A percentile compares a stretch with the other conserved stretches of the same genome.
These are phyloP conservation scores for Pseudocercospora crystallina DNA, from an alignment of 2,329 filamentous ascomycete species.

Conservation along the genomic window DNA sequence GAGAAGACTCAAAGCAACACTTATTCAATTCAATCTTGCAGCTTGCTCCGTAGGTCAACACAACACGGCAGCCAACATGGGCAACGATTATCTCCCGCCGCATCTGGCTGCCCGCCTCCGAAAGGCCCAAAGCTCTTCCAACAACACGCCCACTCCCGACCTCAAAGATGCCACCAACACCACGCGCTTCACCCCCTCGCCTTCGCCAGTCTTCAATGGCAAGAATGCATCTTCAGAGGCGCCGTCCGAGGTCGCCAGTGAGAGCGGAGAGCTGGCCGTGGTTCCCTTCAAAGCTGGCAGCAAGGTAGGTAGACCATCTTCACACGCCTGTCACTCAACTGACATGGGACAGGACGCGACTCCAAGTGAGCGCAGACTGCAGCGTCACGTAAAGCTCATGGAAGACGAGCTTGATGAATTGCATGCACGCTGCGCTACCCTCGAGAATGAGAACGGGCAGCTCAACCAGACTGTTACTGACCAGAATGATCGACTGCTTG, in stretches of 20 bases:
- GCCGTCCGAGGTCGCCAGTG: background rate
- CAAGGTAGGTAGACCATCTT: background rate
- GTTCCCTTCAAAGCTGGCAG: background rate
- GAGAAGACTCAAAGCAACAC: no score
- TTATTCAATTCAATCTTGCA: no score
- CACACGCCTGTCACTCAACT: background rate
- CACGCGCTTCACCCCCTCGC: background rate
- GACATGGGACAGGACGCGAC: background rate
- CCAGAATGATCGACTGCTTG: no score
- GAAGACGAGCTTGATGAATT: conserved; percentile 4
- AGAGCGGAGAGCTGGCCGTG: background rate
- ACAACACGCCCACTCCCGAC: background rate
- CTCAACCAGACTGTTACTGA: background rate
- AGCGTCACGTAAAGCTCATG: background rate
- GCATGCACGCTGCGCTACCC: background rate
- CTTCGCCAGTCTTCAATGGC: background rate
- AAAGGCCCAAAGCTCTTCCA: background rate
- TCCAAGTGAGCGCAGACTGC: background rate
- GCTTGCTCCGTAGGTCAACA: no score
- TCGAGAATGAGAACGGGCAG: conserved; percentile 1
- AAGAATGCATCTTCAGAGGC: background rate
- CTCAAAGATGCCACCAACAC: background rate
- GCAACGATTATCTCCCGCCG: background rate
- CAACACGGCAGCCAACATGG: no score
- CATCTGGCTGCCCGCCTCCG: background rate